Evolutionary conservation across 2,329 filamentous ascomycete genomes (phyloP).

Genomic region (Exophiala aquamarina): DNA sequence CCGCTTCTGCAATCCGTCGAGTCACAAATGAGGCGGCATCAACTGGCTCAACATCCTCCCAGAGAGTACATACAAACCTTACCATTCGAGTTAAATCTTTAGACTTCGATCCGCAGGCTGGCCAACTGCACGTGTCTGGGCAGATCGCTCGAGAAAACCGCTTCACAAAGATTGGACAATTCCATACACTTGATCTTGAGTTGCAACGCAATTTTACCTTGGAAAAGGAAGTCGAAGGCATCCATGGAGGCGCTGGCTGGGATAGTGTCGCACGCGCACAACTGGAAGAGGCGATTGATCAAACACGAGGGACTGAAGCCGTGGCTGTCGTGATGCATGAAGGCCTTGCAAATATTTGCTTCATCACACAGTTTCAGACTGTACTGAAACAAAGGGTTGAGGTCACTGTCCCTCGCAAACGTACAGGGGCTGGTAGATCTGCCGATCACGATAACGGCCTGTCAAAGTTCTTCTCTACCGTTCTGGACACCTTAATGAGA

Average conservation of each 20-base stretch:
- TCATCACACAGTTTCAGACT: conserved; percentile 51
- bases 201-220: conserved; percentile 84
- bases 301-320: conserved; percentile 76
- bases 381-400: conserved; percentile 51
- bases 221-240: conserved; percentile 67
- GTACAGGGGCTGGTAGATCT: conserved; percentile 39
- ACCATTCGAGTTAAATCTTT: conserved; percentile 65
- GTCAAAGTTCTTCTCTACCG: conserved; percentile 74
- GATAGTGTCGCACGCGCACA: conserved; percentile 82
- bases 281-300: conserved; percentile 74
- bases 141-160: conserved; percentile 66
- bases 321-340: conserved; percentile 95
- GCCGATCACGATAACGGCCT: conserved; percentile 60
- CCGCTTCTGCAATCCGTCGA: conserved; percentile 65
- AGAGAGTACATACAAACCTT: conserved; percentile 64
- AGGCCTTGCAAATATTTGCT: conserved; percentile 51
- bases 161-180: conserved; percentile 65
- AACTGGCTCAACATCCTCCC: conserved; percentile 62
- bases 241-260: conserved; percentile 62
- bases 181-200: conserved; percentile 79
- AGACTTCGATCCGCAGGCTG: conserved; percentile 69
- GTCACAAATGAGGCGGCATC: conserved; percentile 59
- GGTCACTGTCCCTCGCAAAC: conserved; percentile 48
- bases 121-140: conserved; percentile 68
- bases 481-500: conserved; percentile 71